phyloP scores from a whole-genome alignment of 306 rosid genomes.

The Psophocarpus tetragonolobus region DNA sequence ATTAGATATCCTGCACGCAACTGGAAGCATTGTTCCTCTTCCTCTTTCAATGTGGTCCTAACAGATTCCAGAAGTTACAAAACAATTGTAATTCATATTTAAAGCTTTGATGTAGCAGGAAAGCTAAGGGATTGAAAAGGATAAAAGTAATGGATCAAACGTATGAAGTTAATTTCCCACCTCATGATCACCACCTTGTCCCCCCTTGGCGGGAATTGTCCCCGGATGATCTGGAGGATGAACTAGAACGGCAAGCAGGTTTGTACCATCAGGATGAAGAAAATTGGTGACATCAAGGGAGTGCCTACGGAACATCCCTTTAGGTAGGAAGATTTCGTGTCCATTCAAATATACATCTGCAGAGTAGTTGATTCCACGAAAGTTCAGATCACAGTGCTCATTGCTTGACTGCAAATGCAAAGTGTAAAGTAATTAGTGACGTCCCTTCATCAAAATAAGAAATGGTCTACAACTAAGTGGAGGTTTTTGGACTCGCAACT shows the following conservation, averaged over 20 bases:
- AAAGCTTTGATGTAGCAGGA: not conserved
- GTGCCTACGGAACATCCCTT: conserved; percentile 96
- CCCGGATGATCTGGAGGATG: conserved; percentile 99
- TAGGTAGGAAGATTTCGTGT: conserved; percentile 63
- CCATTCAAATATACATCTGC: conserved; percentile 89
- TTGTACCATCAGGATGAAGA: conserved; percentile 64
- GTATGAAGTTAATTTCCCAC: conserved; percentile 37
- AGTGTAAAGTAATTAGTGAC: conserved; percentile 24
- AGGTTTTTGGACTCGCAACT: not conserved
- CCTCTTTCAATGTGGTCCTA: not conserved
- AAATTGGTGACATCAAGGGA: conserved; percentile 79
- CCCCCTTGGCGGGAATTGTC: conserved; percentile 71
- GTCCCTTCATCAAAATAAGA: conserved; percentile 15
- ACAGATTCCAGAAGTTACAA: conserved; percentile 20
- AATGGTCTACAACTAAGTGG: not conserved
- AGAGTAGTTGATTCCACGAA: conserved; percentile 87
- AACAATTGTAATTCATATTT: conserved; percentile 3
- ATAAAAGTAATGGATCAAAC: conserved; percentile 5
- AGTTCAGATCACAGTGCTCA: conserved; percentile 81
- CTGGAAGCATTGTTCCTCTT: conserved; percentile 14
- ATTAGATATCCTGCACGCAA: conserved; percentile 18
- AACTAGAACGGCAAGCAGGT: conserved; percentile 91
- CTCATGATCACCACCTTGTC: conserved; percentile 99
- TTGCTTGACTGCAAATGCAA: conserved; percentile 64
- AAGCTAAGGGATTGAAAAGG: not conserved